These are phyloP conservation scores for Conticribra weissflogii DNA, from an alignment of 108 stramenopile species.

Conservation along the genomic window DNA sequence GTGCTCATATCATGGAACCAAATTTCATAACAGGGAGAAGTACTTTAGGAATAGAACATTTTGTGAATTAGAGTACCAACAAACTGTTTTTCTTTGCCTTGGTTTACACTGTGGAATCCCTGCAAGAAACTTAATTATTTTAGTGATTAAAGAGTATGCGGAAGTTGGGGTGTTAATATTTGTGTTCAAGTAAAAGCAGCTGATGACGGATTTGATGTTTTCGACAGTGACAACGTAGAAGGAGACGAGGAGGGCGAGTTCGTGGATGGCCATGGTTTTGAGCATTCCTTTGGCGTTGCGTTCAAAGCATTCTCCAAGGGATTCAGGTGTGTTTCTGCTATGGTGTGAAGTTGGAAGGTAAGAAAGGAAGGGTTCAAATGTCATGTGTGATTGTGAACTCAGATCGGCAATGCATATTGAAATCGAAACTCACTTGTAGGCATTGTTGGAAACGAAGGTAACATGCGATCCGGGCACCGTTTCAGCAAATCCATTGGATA, in stretches of 20 bases:
- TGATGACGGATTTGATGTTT: conserved; percentile 75
- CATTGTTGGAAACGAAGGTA: conserved; percentile 91
- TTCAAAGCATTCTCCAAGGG: conserved; percentile 93
- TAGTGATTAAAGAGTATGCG: too few species aligned
- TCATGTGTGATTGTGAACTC: background rate
- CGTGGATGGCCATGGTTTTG: conserved; percentile 96
- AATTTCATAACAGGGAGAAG: too few species aligned
- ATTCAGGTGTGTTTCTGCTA: conserved; percentile 69
- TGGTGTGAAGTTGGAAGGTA: background rate
- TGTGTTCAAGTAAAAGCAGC: too few species aligned
- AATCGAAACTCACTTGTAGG: conserved; percentile 64
- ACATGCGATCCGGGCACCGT: conserved; percentile 75
- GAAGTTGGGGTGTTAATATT: too few species aligned
- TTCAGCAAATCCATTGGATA: conserved; percentile 82
- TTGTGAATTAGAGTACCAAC: too few species aligned
- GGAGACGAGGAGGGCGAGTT: conserved; percentile 85
- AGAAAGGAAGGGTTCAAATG: background rate
- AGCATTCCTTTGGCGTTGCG: conserved; percentile 93
- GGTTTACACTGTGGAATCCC: too few species aligned
- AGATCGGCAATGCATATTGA: too few species aligned
- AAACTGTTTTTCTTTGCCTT: too few species aligned
- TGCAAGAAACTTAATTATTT: too few species aligned
- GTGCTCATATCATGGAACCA: too few species aligned
- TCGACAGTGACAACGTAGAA: conserved; percentile 91
- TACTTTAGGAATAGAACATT: too few species aligned